Evolutionary conservation across 1,139 yeast species (phyloP), one percentile per base, ranked within the genome.

Genomic region (Yamadazyma sp.): DNA sequence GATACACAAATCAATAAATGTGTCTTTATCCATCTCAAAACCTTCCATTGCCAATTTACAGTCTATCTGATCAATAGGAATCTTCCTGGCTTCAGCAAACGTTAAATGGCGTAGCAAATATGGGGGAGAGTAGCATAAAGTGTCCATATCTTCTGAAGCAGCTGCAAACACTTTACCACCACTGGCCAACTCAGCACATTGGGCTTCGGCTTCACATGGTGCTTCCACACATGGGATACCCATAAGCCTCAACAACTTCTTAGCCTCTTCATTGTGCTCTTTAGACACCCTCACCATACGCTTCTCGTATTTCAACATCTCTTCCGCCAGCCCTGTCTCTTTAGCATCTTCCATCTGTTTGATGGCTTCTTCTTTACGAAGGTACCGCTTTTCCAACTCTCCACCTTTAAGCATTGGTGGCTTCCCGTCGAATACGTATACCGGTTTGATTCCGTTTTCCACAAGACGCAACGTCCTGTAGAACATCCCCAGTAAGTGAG

Each of bases 81-180:
- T 78, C 58, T 92, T 92, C 54, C 95, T 76, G 20, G 95, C 94
- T 58, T 94, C 98, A 2, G 97, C 81, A 47, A 90, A 92, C 0
- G 97, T 92, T 62, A 92, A 73, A 59, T 92, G 96, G 50, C 98
- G 77, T 45, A 92, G 69, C 41, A 92, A 65, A 43, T 68, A 80
- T 2, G 96, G 95, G 1, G 97, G 87, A 39, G 80, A 82, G 59
- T 92, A 92, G 54, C 97, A 92, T 41, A 92, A 62, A 0, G 98
- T 94, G 63, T 92, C 99, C 98, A 92, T 92, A 77, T 92, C 99
- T 59, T 92, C 99, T 3, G 96, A 86, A 1, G 97, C 99, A 2
- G 98, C 96, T 10, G 96, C 98, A 58, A 82, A 92, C 0, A 92
- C 97, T 55, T 83, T 84, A 4, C 95, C 97, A 12, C 80, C 79